Conservation (phyloP, 768 basidiomycete species). For the Pleurotus platypus region DNA sequence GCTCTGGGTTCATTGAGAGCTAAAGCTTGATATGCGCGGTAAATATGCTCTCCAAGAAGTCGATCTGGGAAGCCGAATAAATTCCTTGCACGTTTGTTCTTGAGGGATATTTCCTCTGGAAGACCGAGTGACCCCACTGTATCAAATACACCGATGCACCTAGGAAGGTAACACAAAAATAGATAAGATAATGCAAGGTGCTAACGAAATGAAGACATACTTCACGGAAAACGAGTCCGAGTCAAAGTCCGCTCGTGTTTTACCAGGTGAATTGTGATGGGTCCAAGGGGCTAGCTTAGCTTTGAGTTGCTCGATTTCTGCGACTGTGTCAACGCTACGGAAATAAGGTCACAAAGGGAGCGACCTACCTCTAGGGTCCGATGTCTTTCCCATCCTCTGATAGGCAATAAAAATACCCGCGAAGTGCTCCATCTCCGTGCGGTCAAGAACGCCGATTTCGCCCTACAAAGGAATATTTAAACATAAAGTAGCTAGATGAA, state of each 20-base stretch:
- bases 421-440: constrained; percentile 71
- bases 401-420: constrained; percentile 58
- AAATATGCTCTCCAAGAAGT: constrained; percentile 57
- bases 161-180: constrained; percentile 17
- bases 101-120: constrained; percentile 57
- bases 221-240: constrained; percentile 56
- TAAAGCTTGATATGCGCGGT: constrained; percentile 65
- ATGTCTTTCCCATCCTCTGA: constrained; percentile 57
- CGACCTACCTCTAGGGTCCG: constrained; percentile 37
- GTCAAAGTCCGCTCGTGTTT: constrained; percentile 43
- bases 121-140: constrained; percentile 74
- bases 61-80: constrained; percentile 67
- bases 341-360: constrained; percentile 9
- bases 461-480: constrained; percentile 38
- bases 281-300: constrained; percentile 53
- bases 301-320: constrained; percentile 36
- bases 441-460: constrained; percentile 67
- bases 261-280: constrained; percentile 47
- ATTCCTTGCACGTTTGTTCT: constrained; percentile 23
- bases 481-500: background rate
- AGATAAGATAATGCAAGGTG: background rate
- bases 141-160: constrained; percentile 73
- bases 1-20: constrained; percentile 64
- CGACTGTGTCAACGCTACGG: constrained; percentile 5
- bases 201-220: constrained; percentile 28